Evolutionary conservation across 257 asterid species (phyloP).

Genomic region (Gardenia jasminoides): DNA sequence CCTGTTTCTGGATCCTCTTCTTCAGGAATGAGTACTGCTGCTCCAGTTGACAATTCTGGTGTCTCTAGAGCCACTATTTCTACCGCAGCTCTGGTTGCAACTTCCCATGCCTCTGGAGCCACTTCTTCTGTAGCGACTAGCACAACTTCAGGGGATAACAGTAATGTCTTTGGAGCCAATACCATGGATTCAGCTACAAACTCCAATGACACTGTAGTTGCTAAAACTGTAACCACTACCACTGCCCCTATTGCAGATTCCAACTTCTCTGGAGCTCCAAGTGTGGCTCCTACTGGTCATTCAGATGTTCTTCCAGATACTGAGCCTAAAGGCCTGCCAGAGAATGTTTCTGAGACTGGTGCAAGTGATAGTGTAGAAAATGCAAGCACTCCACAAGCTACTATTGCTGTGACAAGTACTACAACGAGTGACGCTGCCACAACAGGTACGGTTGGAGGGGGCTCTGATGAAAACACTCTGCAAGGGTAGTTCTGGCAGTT

Average conservation of each 20-base stretch:
- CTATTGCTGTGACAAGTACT: neutral
- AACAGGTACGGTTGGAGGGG: neutral
- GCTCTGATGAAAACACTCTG: conserved; percentile 16
- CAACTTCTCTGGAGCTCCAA: neutral
- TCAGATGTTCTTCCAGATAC: neutral
- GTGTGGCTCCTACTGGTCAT: neutral
- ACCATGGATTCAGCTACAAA: neutral
- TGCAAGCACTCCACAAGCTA: conserved; percentile 1
- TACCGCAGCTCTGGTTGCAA: neutral
- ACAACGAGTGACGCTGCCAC: neutral
- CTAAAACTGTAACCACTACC: neutral
- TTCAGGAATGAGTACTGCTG: neutral
- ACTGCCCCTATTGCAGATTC: neutral
- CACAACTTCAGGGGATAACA: neutral
- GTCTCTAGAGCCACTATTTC: conserved; percentile 4
- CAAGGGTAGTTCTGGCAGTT: conserved; percentile 17
- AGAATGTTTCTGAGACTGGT: conserved; percentile 11
- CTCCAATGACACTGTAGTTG: neutral
- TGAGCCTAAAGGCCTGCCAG: conserved; percentile 16
- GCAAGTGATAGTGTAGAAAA: conserved; percentile 2
- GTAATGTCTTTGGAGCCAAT: neutral
- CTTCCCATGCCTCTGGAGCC: conserved; percentile 17
- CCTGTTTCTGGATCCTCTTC: conserved; percentile 14
- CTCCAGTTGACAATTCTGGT: neutral
- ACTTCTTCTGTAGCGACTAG: neutral